These are phyloP conservation scores for Rehmannia glutinosa DNA, from an alignment of 257 asterid genomes.

Conservation along the genomic window DNA sequence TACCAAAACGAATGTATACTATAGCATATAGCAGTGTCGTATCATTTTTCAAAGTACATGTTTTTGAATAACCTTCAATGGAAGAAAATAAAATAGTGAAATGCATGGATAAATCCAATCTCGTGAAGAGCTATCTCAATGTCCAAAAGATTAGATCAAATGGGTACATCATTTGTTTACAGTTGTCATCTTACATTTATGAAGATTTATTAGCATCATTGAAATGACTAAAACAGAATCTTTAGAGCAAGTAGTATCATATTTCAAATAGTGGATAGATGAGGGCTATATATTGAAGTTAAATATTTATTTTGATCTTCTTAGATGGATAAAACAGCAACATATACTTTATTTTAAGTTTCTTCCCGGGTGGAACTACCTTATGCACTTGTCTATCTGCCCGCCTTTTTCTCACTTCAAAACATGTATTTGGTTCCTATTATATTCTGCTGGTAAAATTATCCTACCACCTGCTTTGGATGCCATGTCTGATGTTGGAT, in stretches of 20 bases:
- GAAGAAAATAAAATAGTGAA: neutral
- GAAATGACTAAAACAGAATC: neutral
- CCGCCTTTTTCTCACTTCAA: neutral
- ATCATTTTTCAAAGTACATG: neutral
- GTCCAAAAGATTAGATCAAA: neutral
- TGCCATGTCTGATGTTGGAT: constrained; percentile 5
- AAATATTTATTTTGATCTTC: neutral
- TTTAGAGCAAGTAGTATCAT: neutral
- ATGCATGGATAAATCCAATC: neutral
- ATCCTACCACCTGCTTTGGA: constrained; percentile 14
- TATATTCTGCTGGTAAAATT: neutral
- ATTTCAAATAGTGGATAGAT: neutral
- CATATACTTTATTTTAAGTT: too few species aligned
- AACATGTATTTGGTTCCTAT: neutral
- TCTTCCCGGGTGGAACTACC: too few species aligned
- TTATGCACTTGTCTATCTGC: neutral
- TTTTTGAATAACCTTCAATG: neutral
- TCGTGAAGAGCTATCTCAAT: neutral
- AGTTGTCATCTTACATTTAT: neutral
- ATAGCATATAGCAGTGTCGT: neutral
- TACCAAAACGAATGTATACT: neutral
- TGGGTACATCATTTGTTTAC: constrained; percentile 1
- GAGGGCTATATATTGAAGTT: neutral
- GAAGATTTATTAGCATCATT: neutral
- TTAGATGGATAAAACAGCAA: neutral